Evolutionary conservation across 1,284 basidiomycete genomes (phyloP).

Genomic region (Pseudozyma sp.): DNA sequence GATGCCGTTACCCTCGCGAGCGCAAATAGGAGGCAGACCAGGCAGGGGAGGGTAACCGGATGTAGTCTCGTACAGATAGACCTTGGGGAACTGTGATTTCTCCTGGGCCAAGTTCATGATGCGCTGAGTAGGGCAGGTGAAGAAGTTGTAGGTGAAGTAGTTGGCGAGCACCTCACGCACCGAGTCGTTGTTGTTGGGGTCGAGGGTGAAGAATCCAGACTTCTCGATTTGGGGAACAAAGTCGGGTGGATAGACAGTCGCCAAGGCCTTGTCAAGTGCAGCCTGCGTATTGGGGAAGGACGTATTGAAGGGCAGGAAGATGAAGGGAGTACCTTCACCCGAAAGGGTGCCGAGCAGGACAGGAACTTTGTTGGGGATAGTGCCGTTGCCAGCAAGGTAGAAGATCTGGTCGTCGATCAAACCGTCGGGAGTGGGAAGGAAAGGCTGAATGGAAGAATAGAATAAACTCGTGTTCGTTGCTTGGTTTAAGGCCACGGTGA

Average conservation of each 20-base stretch:
- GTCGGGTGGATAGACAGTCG: conserved; percentile 11
- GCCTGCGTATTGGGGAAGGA: conserved; percentile 18
- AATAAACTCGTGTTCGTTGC: conserved; percentile 7
- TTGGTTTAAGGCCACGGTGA: conserved; percentile 17
- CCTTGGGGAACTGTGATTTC: conserved; percentile 21
- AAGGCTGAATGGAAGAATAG: conserved; percentile 28
- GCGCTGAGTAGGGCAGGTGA: conserved; percentile 43
- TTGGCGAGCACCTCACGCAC: conserved; percentile 26
- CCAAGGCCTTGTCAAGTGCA: conserved; percentile 21
- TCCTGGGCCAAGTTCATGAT: conserved; percentile 24
- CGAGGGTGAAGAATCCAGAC: conserved; percentile 32
- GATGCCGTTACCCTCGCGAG: conserved; percentile 12
- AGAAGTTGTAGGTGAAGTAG: conserved; percentile 45
- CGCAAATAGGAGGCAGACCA: conserved; percentile 21
- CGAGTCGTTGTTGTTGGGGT: conserved; percentile 22
- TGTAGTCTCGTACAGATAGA: conserved; percentile 39
- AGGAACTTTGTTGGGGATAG: conserved; percentile 45
- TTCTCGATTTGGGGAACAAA: conserved; percentile 11
- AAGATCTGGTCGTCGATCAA: conserved; percentile 45
- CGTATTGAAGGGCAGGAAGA: conserved; percentile 28
- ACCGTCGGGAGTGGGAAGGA: conserved; percentile 37
- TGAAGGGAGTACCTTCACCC: conserved; percentile 38
- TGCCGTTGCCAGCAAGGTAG: conserved; percentile 45
- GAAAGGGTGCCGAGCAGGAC: conserved; percentile 31
- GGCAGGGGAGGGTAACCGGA: conserved; percentile 27